A percentile compares a stretch with the other conserved stretches of the same genome.
Conservation (phyloP, 352 stramenopile genomes). For the Globisporangium paroecandrum region DNA sequence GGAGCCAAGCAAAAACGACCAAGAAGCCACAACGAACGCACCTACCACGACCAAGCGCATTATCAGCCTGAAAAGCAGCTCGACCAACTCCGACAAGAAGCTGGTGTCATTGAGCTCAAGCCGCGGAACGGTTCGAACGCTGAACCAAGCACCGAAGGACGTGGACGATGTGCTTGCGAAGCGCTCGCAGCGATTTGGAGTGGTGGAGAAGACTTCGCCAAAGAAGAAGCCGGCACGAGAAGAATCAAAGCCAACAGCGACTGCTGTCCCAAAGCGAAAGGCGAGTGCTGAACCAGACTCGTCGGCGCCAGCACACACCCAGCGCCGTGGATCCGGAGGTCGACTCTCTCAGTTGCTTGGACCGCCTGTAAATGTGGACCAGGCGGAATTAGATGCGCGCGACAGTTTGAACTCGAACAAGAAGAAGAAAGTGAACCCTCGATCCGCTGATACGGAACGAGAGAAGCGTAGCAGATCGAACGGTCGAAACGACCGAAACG, state of each 20-base stretch:
- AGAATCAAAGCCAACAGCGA: conserved; percentile 26
- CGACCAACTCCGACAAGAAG: conserved; percentile 37
- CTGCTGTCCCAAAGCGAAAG: conserved; percentile 19
- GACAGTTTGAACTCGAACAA: conserved; percentile 57
- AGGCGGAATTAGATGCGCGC: conserved; percentile 69
- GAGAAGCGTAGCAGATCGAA: conserved; percentile 9
- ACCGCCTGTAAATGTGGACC: conserved; percentile 72
- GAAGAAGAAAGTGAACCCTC: conserved; percentile 42
- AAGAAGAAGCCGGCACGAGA: conserved; percentile 22
- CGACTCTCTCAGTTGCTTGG: conserved; percentile 52
- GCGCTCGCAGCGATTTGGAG: conserved; percentile 75
- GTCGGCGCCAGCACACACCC: conserved; percentile 3
- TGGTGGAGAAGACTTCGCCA: conserved; percentile 34
- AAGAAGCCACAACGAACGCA: conserved; percentile 13
- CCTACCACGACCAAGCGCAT: conserved; percentile 39
- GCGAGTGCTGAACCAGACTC: conserved; percentile 16
- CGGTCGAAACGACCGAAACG: not conserved
- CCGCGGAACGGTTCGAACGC: conserved; percentile 48
- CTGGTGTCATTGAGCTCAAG: conserved; percentile 40
- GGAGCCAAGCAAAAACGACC: conserved; percentile 10
- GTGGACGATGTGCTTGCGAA: conserved; percentile 56
- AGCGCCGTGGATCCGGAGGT: conserved; percentile 19
- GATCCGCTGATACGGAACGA: conserved; percentile 15
- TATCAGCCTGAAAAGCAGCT: conserved; percentile 55
- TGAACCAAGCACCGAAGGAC: conserved; percentile 41